phyloP scores from a whole-genome alignment of 108 stramenopile genomes.

The Cyclostephanos invisitatus region DNA sequence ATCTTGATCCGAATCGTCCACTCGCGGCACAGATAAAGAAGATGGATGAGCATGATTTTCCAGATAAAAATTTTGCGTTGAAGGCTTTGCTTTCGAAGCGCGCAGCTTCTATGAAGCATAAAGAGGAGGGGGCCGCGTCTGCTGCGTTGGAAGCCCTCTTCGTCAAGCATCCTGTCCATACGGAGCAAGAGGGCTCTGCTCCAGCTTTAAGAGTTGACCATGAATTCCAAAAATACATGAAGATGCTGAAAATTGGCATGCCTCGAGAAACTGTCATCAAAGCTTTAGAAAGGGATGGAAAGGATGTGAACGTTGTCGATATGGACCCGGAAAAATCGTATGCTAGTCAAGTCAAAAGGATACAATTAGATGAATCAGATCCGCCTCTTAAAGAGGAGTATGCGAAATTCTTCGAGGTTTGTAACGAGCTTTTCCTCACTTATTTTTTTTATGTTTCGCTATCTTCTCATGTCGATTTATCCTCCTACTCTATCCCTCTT shows the following conservation, averaged over 20 bases:
- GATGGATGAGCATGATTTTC: constrained; percentile 1
- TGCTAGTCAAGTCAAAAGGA: constrained; percentile 41
- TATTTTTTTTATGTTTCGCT: not conserved
- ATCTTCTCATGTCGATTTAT: not conserved
- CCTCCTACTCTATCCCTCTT: not conserved
- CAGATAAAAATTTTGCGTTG: constrained; percentile 5
- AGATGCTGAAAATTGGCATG: constrained; percentile 58
- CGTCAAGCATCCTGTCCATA: constrained; percentile 19
- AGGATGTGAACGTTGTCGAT: constrained; percentile 62
- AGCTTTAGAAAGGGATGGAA: constrained; percentile 68
- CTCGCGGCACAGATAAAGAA: constrained; percentile 25
- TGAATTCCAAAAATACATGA: constrained; percentile 62
- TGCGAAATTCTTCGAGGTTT: constrained; percentile 55
- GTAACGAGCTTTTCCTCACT: constrained; percentile 1
- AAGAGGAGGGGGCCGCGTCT: constrained; percentile 11
- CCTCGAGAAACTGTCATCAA: constrained; percentile 50
- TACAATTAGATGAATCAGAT: constrained; percentile 29
- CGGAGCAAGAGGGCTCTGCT: constrained; percentile 20
- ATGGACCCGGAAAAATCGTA: constrained; percentile 65
- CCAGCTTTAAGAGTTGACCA: constrained; percentile 69
- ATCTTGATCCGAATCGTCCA: constrained; percentile 57
- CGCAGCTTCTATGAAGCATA: constrained; percentile 10
- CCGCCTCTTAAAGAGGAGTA: constrained; percentile 46
- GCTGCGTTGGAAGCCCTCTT: constrained; percentile 27
- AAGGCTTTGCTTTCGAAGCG: constrained; percentile 20